Conservation (phyloP, 345 rosid species). For the Gossypium ekmanianum region DNA sequence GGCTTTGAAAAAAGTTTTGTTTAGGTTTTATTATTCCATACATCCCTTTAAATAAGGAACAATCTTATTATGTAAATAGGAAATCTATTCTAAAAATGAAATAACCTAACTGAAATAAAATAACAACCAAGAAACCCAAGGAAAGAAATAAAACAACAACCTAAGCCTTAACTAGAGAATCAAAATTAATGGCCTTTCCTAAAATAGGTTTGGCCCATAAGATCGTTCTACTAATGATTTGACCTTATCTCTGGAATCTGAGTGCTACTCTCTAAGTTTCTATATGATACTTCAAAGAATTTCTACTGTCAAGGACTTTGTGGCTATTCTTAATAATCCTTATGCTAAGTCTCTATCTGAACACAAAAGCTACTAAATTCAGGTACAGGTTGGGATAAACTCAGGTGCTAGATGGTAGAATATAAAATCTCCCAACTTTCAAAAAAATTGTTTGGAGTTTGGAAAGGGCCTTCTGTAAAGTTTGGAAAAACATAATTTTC, state of each 20-base stretch:
- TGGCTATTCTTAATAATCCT: constrained; percentile 6
- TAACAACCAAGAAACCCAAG: no score
- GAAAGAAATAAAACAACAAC: no score
- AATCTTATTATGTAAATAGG: no score
- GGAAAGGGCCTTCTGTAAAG: background rate
- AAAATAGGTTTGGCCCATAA: no score
- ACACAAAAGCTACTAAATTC: background rate
- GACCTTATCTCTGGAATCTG: background rate
- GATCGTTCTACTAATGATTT: background rate
- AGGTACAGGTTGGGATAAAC: background rate
- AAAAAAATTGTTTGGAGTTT: background rate
- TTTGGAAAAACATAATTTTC: background rate
- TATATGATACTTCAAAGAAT: background rate
- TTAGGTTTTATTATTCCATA: no score
- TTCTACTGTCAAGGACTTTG: background rate
- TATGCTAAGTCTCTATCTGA: background rate
- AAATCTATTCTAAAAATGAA: no score
- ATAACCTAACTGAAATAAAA: no score
- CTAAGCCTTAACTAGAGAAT: no score
- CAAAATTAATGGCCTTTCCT: no score
- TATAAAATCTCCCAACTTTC: constrained; percentile 6
- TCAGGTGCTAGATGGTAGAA: background rate
- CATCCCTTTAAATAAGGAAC: no score
- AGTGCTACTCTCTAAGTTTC: background rate
- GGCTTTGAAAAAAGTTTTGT: no score